Base-by-base conservation (phyloP, 345 rosid genomes). In the Acer negundo region DNA sequence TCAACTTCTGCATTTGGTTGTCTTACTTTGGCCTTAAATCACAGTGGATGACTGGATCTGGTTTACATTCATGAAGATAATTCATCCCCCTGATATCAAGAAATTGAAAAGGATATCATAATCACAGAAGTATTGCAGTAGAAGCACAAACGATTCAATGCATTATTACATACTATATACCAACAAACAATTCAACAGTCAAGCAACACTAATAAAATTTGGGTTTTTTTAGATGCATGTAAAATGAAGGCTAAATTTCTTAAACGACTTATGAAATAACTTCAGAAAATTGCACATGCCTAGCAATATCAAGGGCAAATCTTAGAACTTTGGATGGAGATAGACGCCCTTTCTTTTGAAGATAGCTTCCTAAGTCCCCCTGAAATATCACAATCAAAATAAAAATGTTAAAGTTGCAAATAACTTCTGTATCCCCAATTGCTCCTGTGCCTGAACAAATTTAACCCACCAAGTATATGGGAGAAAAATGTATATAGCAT, bases 1-100 rank as follows among this genome's bases (percentile, higher is more conserved):
- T 80, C 68, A 78, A 82, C 90, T 87, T 87, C 78, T 84, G 86
- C 89, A 85, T 82, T 81, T 77, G 82, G 82, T 86, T 86, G 81
- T 82, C 98, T 87, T 94, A 96, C 98, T 90, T 92, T 85, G 98
- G 97, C 98, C 82, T 92, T 82, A 96, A 85, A 81, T 91, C 85
- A 46, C 97, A 89, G 76, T 96, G 99, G 78, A 96, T 89, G 85
- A 96, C 87, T 40, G 97, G 97, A 40, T 91, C 90, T 75, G 96
- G 97, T 83, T 86, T 91, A 80, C 94, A 91, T 77, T 90, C 96
- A 77, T 91, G 97, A 51, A 86, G 90, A 68, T 85, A 90, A 75
- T 88, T 90, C 91, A 90, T 85, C 70, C 95, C 98, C 90, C 98
- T 92, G 85, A 78, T 67, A 81, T 26, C 67, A 84, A 87, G 67